Conservation (phyloP, 768 basidiomycete species). For the Suillus variegatus region DNA sequence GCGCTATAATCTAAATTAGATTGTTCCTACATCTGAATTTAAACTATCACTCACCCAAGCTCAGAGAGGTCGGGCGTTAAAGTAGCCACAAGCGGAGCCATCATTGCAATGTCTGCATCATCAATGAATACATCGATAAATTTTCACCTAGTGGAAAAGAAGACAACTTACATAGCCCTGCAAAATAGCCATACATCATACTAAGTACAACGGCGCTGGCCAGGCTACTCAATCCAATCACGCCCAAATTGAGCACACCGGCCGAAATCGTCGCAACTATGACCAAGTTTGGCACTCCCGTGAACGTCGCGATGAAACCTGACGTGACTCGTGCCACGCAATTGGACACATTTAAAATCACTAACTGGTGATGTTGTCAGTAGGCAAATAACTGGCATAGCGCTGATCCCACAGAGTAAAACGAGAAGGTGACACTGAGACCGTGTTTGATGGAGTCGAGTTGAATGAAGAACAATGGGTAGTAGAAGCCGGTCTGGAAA, state of each 20-base stretch:
- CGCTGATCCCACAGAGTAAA: conserved; percentile 43
- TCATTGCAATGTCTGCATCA: conserved; percentile 36
- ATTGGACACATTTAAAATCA: conserved; percentile 32
- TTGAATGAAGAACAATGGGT: conserved; percentile 54
- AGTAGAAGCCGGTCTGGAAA: conserved; percentile 42
- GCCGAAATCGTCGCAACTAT: conserved; percentile 33
- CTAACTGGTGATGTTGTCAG: conserved; percentile 20
- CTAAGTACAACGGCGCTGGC: conserved; percentile 39
- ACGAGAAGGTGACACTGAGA: conserved; percentile 42
- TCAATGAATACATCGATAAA: not conserved
- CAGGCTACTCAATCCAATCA: conserved; percentile 37
- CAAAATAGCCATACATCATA: conserved; percentile 46
- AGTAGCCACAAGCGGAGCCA: conserved; percentile 44
- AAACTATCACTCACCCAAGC: conserved; percentile 8
- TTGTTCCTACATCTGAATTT: not conserved
- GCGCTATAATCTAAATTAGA: conserved; percentile 18
- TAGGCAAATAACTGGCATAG: not conserved
- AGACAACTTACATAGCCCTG: conserved; percentile 33
- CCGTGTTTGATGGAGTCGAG: conserved; percentile 48
- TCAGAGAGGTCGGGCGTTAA: conserved; percentile 36
- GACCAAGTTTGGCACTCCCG: conserved; percentile 45
- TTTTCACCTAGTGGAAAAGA: not conserved
- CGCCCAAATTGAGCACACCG: conserved; percentile 40
- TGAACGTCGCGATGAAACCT: conserved; percentile 30
- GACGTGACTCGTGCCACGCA: conserved; percentile 34